Evolutionary conservation across 1,284 basidiomycete genomes (phyloP).

Genomic region (Amylostereum chailletii): DNA sequence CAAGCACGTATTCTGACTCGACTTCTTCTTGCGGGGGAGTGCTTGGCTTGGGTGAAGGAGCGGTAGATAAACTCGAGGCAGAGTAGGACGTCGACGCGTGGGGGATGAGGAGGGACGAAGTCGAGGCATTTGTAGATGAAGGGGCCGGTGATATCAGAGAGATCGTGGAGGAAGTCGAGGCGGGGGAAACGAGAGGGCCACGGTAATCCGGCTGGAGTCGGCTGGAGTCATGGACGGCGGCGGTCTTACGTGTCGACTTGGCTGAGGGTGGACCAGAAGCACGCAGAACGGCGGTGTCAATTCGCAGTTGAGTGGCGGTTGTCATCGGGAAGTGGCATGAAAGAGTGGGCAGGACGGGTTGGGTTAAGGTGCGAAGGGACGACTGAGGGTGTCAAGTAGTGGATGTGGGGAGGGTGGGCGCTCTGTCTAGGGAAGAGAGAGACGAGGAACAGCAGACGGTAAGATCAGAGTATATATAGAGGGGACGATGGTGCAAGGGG

Average conservation of each 20-base stretch:
- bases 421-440: too few species aligned
- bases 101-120: slow-evolving; percentile 38
- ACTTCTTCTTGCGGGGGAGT: slow-evolving; percentile 28
- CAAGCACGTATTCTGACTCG: slow-evolving; percentile 63
- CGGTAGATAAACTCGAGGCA: slow-evolving; percentile 15
- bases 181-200: slow-evolving; percentile 27
- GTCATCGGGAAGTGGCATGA: neutral
- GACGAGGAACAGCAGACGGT: too few species aligned
- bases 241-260: neutral
- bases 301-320: neutral
- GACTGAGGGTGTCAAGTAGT: too few species aligned
- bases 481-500: too few species aligned
- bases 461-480: too few species aligned
- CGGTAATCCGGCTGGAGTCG: too few species aligned
- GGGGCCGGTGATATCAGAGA: slow-evolving; percentile 45
- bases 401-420: too few species aligned
- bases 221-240: too few species aligned
- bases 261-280: neutral
- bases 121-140: slow-evolving; percentile 45
- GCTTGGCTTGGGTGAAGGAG: slow-evolving; percentile 14
- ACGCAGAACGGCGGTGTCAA: neutral
- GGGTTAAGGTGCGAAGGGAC: too few species aligned
- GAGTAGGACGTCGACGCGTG: slow-evolving; percentile 16
- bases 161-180: slow-evolving; percentile 46
- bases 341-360: neutral